Conservation (phyloP, 1,139 yeast genomes). For the Candida dubliniensis region DNA sequence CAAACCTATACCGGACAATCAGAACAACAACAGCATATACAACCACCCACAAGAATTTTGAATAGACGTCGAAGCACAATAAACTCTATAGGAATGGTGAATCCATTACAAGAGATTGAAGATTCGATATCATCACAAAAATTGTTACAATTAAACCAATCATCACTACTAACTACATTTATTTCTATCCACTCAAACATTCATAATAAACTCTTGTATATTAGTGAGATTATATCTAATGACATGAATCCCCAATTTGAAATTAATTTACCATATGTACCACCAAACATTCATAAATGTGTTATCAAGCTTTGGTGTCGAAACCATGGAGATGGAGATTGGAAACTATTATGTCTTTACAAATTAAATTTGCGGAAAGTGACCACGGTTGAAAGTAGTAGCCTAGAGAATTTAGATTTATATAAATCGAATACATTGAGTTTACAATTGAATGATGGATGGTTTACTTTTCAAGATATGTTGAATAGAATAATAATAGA, state of each 20-base stretch:
- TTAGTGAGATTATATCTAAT: conserved; percentile 33
- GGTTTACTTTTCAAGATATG: conserved; percentile 22
- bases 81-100: background rate
- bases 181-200: conserved; percentile 25
- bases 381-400: conserved; percentile 15
- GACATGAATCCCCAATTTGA: conserved; percentile 33
- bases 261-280: conserved; percentile 26
- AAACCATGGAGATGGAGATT: conserved; percentile 13
- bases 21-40: conserved; percentile 4
- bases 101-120: conserved; percentile 7
- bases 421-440: conserved; percentile 28
- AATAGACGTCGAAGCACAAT: conserved; percentile 10
- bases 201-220: conserved; percentile 25
- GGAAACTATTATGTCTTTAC: conserved; percentile 24
- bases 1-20: background rate
- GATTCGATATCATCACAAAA: conserved; percentile 3
- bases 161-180: conserved; percentile 28
- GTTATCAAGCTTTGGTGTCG: conserved; percentile 29
- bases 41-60: conserved; percentile 5
- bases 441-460: conserved; percentile 23
- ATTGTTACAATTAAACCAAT: conserved; percentile 13
- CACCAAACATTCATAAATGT: conserved; percentile 16
- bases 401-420: conserved; percentile 16
- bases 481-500: conserved; percentile 1
- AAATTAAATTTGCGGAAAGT: conserved; percentile 23